A percentile compares a stretch with the other conserved stretches of the same genome.
Evolutionary conservation across 179 eudicot species (phyloP).

Genomic region (Gypsophila paniculata): DNA sequence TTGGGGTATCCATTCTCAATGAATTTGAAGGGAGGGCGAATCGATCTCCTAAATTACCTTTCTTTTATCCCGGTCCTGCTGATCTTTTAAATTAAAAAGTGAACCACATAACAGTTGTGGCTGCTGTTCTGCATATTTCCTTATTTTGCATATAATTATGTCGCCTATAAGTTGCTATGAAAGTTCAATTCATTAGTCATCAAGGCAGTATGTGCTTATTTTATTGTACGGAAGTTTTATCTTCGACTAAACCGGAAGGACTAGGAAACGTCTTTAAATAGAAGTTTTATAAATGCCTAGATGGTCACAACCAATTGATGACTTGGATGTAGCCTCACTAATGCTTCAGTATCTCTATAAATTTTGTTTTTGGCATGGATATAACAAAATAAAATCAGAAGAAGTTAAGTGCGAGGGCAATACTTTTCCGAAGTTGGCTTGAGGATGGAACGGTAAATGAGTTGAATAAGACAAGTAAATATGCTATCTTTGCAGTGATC

Average conservation of each 20-base stretch:
- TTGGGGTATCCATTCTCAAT: too few relatives aligned
- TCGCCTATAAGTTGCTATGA: background rate
- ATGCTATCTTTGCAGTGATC: constrained; percentile 41
- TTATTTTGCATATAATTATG: background rate
- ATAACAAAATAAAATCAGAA: background rate
- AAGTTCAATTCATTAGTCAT: background rate
- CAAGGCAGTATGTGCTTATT: background rate
- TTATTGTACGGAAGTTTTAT: background rate
- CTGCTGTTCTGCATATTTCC: background rate
- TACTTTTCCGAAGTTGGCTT: background rate
- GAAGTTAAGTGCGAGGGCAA: background rate
- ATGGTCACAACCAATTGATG: background rate
- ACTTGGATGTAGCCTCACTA: background rate
- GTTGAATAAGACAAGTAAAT: background rate
- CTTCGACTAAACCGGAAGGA: background rate
- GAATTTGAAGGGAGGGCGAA: background rate
- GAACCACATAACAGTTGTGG: background rate
- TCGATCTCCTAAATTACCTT: background rate
- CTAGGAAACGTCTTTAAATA: background rate
- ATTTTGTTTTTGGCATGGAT: background rate
- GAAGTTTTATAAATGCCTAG: background rate
- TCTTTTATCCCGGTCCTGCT: background rate
- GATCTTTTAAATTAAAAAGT: background rate
- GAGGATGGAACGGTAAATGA: background rate
- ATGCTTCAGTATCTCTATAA: background rate